Evolutionary conservation across 2,329 filamentous ascomycete species (phyloP).

Genomic region (Epichloe sp.): DNA sequence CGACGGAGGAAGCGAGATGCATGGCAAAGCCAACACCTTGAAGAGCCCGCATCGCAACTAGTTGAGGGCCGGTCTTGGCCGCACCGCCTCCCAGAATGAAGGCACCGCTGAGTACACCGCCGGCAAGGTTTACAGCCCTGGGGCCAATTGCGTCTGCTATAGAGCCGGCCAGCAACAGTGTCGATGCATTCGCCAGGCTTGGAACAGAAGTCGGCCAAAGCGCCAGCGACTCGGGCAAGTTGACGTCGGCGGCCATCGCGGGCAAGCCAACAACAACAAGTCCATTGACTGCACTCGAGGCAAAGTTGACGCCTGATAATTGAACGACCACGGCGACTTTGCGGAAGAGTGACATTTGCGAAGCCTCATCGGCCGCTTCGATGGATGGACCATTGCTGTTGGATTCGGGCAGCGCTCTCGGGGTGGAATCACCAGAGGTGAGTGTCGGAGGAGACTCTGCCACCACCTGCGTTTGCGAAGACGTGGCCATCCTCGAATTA

Average conservation of each 20-base stretch:
- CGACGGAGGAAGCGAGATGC: conserved; percentile 22
- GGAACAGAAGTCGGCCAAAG: conserved; percentile 27
- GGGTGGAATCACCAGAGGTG: background rate
- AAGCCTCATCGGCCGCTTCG: background rate
- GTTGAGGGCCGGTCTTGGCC: conserved; percentile 15
- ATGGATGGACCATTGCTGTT: background rate
- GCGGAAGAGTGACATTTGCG: background rate
- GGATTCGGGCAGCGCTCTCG: background rate
- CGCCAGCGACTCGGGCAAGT: conserved; percentile 19
- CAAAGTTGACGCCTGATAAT: conserved; percentile 2
- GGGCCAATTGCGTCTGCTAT: conserved; percentile 25
- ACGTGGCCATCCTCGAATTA: background rate
- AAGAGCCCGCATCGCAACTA: conserved; percentile 25
- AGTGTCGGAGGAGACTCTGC: background rate
- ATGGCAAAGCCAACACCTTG: conserved; percentile 26
- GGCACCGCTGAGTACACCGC: conserved; percentile 17
- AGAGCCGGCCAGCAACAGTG: conserved; percentile 25
- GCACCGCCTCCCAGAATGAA: conserved; percentile 20
- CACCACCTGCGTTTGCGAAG: background rate
- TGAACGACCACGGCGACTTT: conserved; percentile 1
- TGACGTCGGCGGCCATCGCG: conserved; percentile 24
- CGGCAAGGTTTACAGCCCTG: conserved; percentile 19
- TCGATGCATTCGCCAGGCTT: conserved; percentile 21
- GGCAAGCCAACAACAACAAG: conserved; percentile 27
- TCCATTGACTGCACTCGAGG: conserved; percentile 3